phyloP scores from a whole-genome alignment of 306 rosid species.

The Cucumis melo region DNA sequence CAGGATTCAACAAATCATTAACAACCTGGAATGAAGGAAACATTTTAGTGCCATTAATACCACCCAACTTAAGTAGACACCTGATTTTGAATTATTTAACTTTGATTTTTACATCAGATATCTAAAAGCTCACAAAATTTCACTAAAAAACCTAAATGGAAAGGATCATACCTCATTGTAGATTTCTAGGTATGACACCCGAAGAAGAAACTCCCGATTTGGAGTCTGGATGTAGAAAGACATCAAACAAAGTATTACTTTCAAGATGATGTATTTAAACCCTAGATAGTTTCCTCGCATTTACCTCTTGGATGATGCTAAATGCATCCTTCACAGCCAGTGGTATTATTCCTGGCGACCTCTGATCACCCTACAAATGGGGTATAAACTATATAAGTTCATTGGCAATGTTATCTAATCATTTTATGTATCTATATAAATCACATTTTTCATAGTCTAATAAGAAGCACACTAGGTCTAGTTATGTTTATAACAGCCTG shows the following conservation, averaged over 20 bases:
- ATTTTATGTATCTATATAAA: not conserved
- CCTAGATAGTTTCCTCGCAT: not conserved
- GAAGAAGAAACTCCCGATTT: slow-evolving; percentile 90
- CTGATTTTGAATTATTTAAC: slow-evolving; percentile 10
- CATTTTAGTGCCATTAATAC: slow-evolving; percentile 9
- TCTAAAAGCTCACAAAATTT: not conserved
- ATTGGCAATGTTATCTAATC: slow-evolving; percentile 3
- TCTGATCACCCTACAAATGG: slow-evolving; percentile 84
- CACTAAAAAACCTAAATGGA: not conserved
- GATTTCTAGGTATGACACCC: slow-evolving; percentile 90
- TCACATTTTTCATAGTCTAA: not conserved
- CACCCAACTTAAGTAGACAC: slow-evolving; percentile 9
- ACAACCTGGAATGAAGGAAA: slow-evolving; percentile 62
- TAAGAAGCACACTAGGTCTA: not conserved
- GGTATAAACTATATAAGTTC: slow-evolving; percentile 14
- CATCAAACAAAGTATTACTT: not conserved
- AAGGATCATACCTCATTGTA: slow-evolving; percentile 77
- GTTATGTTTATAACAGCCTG: not conserved
- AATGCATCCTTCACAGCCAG: slow-evolving; percentile 97
- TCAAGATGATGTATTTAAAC: not conserved
- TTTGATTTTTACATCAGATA: slow-evolving; percentile 2
- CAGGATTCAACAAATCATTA: slow-evolving; percentile 90
- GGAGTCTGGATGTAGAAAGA: slow-evolving; percentile 57
- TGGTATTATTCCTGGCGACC: slow-evolving; percentile 98
- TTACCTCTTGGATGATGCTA: slow-evolving; percentile 98